A percentile compares a stretch with the other conserved stretches of the same genome.
These are phyloP conservation scores for Eleusine coracana DNA, from an alignment of 176 grass and related monocot genomes.

Conservation along the genomic window DNA sequence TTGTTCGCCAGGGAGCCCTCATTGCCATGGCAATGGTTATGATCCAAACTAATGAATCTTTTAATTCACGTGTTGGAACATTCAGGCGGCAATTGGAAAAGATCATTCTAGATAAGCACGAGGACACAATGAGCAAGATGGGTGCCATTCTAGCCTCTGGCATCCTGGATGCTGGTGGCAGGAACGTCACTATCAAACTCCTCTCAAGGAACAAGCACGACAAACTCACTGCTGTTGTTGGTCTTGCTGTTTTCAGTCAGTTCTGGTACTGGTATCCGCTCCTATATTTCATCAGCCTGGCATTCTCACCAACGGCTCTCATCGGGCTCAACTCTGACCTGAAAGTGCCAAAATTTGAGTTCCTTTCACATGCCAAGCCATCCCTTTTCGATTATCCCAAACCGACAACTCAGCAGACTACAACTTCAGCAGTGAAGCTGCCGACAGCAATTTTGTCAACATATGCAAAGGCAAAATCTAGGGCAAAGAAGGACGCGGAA, in stretches of 20 bases:
- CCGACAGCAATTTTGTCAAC: slow-evolving; percentile 95
- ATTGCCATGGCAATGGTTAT: slow-evolving; percentile 99
- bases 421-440: slow-evolving; percentile 73
- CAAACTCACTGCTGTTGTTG: slow-evolving; percentile 91
- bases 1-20: slow-evolving; percentile 94
- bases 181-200: slow-evolving; percentile 96
- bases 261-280: slow-evolving; percentile 99
- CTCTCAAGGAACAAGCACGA: slow-evolving; percentile 94
- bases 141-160: slow-evolving; percentile 97
- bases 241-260: slow-evolving; percentile 93
- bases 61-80: slow-evolving; percentile 84
- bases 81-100: slow-evolving; percentile 98
- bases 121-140: slow-evolving; percentile 99
- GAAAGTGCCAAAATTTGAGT: slow-evolving; percentile 97
- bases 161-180: slow-evolving; percentile 95
- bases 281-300: slow-evolving; percentile 86
- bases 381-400: slow-evolving; percentile 93
- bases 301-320: slow-evolving; percentile 91
- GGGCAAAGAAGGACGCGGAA: slow-evolving; percentile 94
- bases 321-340: slow-evolving; percentile 94
- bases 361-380: slow-evolving; percentile 89
- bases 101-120: slow-evolving; percentile 99
- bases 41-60: slow-evolving; percentile 98
- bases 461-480: slow-evolving; percentile 91
- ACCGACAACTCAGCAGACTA: slow-evolving; percentile 70